Evolutionary conservation across 2,329 filamentous ascomycete species (phyloP).

Genomic region (Paecilomyces dactylethromorphus): DNA sequence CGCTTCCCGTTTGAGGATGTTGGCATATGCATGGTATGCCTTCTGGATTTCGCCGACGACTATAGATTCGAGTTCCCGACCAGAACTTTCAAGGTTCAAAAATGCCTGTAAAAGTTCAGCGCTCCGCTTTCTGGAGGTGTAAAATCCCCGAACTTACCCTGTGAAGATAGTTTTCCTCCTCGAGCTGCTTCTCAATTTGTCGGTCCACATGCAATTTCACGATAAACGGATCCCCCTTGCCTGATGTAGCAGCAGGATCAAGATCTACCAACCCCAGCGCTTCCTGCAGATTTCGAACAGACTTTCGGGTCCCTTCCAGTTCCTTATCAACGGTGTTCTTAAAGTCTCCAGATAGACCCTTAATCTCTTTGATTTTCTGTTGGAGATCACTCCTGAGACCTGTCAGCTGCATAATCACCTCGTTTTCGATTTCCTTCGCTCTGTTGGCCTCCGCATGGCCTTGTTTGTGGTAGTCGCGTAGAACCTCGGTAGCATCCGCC

Average conservation of each 20-base stretch:
- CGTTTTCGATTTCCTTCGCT: slow-evolving; percentile 81
- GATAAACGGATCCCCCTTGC: slow-evolving; percentile 89
- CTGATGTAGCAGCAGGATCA: slow-evolving; percentile 66
- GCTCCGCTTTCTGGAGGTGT: neutral
- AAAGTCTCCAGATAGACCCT: slow-evolving; percentile 85
- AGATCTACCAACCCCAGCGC: slow-evolving; percentile 71
- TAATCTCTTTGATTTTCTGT: slow-evolving; percentile 98
- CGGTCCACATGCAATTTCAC: slow-evolving; percentile 79
- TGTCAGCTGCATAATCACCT: slow-evolving; percentile 81
- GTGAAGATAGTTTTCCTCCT: slow-evolving; percentile 96
- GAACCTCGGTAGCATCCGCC: slow-evolving; percentile 73
- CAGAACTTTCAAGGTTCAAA: slow-evolving; percentile 87
- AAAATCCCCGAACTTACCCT: slow-evolving; percentile 51
- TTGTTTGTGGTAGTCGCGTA: slow-evolving; percentile 76
- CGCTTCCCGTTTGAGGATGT: slow-evolving; percentile 84
- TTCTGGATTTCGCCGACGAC: slow-evolving; percentile 98
- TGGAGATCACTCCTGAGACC: slow-evolving; percentile 81
- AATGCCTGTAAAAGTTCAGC: slow-evolving; percentile 59
- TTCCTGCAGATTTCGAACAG: slow-evolving; percentile 75
- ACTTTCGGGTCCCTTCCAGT: slow-evolving; percentile 74
- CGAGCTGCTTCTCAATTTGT: slow-evolving; percentile 84
- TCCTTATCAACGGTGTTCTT: slow-evolving; percentile 96
- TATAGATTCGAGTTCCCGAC: slow-evolving; percentile 90
- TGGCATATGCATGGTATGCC: slow-evolving; percentile 88
- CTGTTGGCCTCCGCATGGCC: slow-evolving; percentile 77